These are phyloP conservation scores for Apiospora malaysiana DNA, from an alignment of 2,329 filamentous ascomycete genomes.

Conservation along the genomic window DNA sequence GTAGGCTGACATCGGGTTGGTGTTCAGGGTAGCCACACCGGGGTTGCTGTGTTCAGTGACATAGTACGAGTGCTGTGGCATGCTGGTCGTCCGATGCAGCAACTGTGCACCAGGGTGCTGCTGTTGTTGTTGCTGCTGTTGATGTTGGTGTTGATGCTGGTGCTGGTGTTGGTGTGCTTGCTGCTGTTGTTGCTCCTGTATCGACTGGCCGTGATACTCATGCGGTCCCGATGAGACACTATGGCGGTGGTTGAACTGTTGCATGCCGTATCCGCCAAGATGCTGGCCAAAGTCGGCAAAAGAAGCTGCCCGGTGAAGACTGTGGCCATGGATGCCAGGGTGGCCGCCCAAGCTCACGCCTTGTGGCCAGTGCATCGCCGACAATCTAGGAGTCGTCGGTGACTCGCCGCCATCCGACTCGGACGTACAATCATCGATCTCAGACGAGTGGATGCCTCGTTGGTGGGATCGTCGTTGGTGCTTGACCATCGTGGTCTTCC, in stretches of 20 bases:
- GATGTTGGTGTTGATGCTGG: constrained; percentile 30
- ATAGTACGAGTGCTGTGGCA: constrained; percentile 56
- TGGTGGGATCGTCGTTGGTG: constrained; percentile 68
- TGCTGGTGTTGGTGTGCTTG: constrained; percentile 46
- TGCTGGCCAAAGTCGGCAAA: constrained; percentile 62
- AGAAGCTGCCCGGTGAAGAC: constrained; percentile 58
- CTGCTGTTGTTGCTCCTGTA: constrained; percentile 43
- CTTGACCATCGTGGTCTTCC: constrained; percentile 75
- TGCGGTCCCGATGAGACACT: constrained; percentile 52
- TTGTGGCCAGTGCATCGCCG: constrained; percentile 57
- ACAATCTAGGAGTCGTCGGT: constrained; percentile 62
- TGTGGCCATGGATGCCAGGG: constrained; percentile 43
- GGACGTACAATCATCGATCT: constrained; percentile 61
- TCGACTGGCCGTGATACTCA: constrained; percentile 49
- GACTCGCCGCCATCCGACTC: constrained; percentile 65
- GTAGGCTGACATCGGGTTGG: constrained; percentile 56
- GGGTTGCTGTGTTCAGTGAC: constrained; percentile 67
- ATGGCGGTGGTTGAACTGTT: constrained; percentile 53
- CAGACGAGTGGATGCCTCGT: constrained; percentile 61
- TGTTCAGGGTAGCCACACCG: constrained; percentile 66
- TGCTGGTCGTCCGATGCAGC: constrained; percentile 54
- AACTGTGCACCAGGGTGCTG: constrained; percentile 53
- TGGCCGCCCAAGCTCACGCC: constrained; percentile 46
- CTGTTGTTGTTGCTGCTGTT: constrained; percentile 44
- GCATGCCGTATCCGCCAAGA: constrained; percentile 49